Conservation (phyloP, 2,329 filamentous ascomycete species). For the Nigrospora sphaerica region DNA sequence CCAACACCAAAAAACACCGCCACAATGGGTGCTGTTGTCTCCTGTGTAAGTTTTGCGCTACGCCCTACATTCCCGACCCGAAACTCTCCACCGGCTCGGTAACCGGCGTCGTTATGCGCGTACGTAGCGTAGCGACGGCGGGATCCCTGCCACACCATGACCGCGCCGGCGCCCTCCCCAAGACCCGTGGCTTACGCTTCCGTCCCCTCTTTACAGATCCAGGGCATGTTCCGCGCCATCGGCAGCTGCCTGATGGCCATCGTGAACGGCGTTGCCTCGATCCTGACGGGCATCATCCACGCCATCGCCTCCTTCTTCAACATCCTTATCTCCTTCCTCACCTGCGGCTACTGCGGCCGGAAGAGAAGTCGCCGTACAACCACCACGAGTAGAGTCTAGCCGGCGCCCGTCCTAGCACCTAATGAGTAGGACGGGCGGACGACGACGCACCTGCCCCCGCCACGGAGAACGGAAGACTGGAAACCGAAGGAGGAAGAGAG, state of each 20-base stretch:
- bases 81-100: too few relatives aligned
- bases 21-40: slow-evolving; percentile 77
- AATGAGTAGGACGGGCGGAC: slow-evolving; percentile 7
- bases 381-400: slow-evolving; percentile 28
- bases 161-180: too few relatives aligned
- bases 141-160: too few relatives aligned
- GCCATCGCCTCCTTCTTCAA: slow-evolving; percentile 59
- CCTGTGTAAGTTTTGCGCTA: slow-evolving; percentile 58
- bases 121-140: too few relatives aligned
- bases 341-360: slow-evolving; percentile 38
- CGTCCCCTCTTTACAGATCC: slow-evolving; percentile 35
- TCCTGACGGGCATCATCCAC: slow-evolving; percentile 60
- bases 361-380: slow-evolving; percentile 13
- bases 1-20: slow-evolving; percentile 10
- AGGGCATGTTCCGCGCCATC: slow-evolving; percentile 54
- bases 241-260: slow-evolving; percentile 62
- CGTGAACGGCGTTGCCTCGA: slow-evolving; percentile 57
- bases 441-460: neutral
- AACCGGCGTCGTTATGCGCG: too few relatives aligned
- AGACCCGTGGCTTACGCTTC: too few relatives aligned
- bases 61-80: too few relatives aligned
- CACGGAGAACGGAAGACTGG: neutral
- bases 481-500: neutral
- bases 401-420: neutral
- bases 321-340: slow-evolving; percentile 61